Evolutionary conservation across 1,284 basidiomycete species (phyloP).

Genomic region (Termitomyces sp.): DNA sequence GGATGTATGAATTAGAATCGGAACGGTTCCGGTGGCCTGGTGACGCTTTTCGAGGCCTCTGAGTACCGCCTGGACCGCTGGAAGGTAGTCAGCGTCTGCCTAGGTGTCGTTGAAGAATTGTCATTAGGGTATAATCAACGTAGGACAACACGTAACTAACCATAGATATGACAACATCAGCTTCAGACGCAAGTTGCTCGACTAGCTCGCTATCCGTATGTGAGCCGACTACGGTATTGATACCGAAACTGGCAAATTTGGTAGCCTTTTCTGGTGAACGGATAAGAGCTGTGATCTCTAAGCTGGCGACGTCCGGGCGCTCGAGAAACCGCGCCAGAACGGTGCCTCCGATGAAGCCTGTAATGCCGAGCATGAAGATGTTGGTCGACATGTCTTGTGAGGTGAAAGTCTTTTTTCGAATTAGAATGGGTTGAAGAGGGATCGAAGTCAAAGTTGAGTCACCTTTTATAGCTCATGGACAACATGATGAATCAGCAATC

Average conservation of each 20-base stretch:
- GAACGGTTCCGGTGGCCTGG: slow-evolving; percentile 28
- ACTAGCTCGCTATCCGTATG: slow-evolving; percentile 29
- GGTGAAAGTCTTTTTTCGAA: slow-evolving; percentile 83
- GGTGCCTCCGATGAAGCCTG: slow-evolving; percentile 45
- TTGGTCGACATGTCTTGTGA: slow-evolving; percentile 30
- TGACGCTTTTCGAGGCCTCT: slow-evolving; percentile 34
- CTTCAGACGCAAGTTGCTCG: slow-evolving; percentile 26
- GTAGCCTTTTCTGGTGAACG: slow-evolving; percentile 28
- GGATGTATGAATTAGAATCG: slow-evolving; percentile 39
- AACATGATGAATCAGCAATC: background rate
- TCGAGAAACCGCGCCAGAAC: slow-evolving; percentile 35
- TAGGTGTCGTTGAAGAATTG: slow-evolving; percentile 12
- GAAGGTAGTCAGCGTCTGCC: slow-evolving; percentile 37
- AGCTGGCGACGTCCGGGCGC: slow-evolving; percentile 27
- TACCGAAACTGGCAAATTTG: slow-evolving; percentile 25
- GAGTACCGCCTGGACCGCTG: slow-evolving; percentile 33
- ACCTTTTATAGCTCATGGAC: background rate
- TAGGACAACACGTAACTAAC: slow-evolving; percentile 20
- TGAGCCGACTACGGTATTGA: slow-evolving; percentile 31
- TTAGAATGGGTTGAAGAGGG: background rate
- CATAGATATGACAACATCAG: slow-evolving; percentile 34
- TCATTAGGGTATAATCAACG: background rate
- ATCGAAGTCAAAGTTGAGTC: background rate
- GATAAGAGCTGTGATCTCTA: slow-evolving; percentile 36
- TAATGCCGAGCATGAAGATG: slow-evolving; percentile 19